Evolutionary conservation across 2,329 filamentous ascomycete genomes (phyloP).

Genomic region (Fonsecaea erecta): DNA sequence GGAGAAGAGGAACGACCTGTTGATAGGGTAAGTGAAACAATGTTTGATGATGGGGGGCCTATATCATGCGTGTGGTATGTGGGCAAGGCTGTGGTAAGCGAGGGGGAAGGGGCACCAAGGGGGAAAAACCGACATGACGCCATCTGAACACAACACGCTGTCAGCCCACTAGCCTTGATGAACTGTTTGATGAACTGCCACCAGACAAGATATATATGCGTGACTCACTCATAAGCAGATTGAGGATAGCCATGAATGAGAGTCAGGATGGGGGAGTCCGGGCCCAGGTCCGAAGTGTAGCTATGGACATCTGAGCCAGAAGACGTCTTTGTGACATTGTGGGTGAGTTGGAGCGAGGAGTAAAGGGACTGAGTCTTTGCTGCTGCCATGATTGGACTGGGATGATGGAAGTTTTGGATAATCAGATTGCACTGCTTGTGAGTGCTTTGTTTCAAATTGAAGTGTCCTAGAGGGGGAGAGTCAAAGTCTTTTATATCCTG

Average conservation of each 20-base stretch:
- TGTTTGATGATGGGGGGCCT: background rate
- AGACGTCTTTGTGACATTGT: constrained; percentile 33
- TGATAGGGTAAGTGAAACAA: background rate
- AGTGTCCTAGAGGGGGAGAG: background rate
- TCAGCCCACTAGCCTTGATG: too few relatives aligned
- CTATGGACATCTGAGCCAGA: constrained; percentile 36
- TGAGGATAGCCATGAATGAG: constrained; percentile 39
- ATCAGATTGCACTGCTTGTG: background rate
- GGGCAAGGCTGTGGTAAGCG: background rate
- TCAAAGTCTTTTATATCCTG: background rate
- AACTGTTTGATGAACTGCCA: too few relatives aligned
- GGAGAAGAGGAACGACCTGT: constrained; percentile 32
- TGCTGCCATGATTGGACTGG: constrained; percentile 22
- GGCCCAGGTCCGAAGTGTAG: constrained; percentile 32
- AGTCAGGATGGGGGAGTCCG: constrained; percentile 34
- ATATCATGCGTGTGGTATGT: background rate
- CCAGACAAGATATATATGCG: background rate
- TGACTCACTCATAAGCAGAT: constrained; percentile 34
- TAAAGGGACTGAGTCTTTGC: constrained; percentile 26
- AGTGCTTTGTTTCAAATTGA: background rate
- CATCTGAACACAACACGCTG: too few relatives aligned
- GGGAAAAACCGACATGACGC: constrained; percentile 24
- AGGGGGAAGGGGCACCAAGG: background rate
- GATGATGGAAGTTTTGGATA: too few relatives aligned
- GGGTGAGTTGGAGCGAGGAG: constrained; percentile 21